These are phyloP conservation scores for Schwanniomyces sp. DNA, from an alignment of 805 yeast species.

Conservation along the genomic window DNA sequence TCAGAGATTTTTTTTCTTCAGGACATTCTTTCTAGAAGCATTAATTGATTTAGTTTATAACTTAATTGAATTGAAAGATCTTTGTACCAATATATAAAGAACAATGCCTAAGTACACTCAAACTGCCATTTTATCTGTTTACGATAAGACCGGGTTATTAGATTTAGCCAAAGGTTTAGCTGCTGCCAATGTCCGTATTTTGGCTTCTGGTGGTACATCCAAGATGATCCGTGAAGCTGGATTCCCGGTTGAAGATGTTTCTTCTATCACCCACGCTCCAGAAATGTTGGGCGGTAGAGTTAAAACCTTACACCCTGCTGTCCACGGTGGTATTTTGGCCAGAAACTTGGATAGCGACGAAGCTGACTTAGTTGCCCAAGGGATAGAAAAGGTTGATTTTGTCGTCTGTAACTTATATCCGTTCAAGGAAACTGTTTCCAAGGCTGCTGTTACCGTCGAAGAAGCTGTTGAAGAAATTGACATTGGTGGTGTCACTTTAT, in stretches of 20 bases:
- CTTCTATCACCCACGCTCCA: constrained; percentile 95
- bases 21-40: background rate
- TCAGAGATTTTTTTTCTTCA: background rate
- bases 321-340: constrained; percentile 96
- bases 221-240: constrained; percentile 94
- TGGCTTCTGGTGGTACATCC: constrained; percentile 98
- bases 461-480: constrained; percentile 99
- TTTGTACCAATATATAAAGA: background rate
- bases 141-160: constrained; percentile 94
- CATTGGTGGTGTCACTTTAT: constrained; percentile 93
- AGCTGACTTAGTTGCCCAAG: constrained; percentile 81
- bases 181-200: constrained; percentile 82
- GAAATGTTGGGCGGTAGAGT: constrained; percentile 99
- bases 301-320: constrained; percentile 97
- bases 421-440: constrained; percentile 94
- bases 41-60: background rate
- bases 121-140: constrained; percentile 95
- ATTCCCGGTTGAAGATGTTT: constrained; percentile 95
- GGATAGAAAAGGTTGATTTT: constrained; percentile 92
- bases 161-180: constrained; percentile 95
- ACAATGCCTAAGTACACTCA: constrained; percentile 47
- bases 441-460: constrained; percentile 89
- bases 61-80: background rate
- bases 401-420: constrained; percentile 98
- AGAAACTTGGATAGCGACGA: constrained; percentile 91